phyloP scores from a whole-genome alignment of 2,329 filamentous ascomycete genomes.

The Colletotrichum simmondsii region DNA sequence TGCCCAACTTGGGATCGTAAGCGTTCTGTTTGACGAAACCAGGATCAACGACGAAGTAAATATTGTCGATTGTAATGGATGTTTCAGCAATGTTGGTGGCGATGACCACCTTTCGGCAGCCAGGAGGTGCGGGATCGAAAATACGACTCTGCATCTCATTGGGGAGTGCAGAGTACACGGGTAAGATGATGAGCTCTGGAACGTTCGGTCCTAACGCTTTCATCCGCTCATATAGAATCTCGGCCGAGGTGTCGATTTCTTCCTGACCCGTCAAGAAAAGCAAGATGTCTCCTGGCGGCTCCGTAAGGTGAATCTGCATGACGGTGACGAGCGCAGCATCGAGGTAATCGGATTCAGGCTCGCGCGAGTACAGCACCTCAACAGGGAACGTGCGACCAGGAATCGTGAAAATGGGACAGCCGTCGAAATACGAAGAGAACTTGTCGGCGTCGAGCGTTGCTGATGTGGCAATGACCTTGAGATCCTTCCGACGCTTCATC shows the following conservation, averaged over 20 bases:
- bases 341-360: conserved; percentile 95
- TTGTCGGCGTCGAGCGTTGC: conserved; percentile 97
- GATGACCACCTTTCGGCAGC: conserved; percentile 92
- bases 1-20: conserved; percentile 96
- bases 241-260: conserved; percentile 95
- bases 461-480: conserved; percentile 96
- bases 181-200: conserved; percentile 90
- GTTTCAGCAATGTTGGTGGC: conserved; percentile 99
- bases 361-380: conserved; percentile 93
- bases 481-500: conserved; percentile 82
- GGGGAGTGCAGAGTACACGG: conserved; percentile 94
- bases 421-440: conserved; percentile 95
- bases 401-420: conserved; percentile 96
- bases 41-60: conserved; percentile 96
- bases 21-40: conserved; percentile 98
- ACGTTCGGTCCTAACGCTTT: conserved; percentile 92
- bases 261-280: conserved; percentile 97
- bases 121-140: conserved; percentile 90
- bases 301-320: conserved; percentile 97
- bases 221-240: conserved; percentile 95
- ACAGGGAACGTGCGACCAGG: conserved; percentile 95
- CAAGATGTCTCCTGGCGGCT: conserved; percentile 93
- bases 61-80: conserved; percentile 96
- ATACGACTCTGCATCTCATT: conserved; percentile 94
- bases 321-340: conserved; percentile 95